Evolutionary conservation across 108 stramenopile species (phyloP).

Genomic region (Pinguiococcus pyrenoidosus): DNA sequence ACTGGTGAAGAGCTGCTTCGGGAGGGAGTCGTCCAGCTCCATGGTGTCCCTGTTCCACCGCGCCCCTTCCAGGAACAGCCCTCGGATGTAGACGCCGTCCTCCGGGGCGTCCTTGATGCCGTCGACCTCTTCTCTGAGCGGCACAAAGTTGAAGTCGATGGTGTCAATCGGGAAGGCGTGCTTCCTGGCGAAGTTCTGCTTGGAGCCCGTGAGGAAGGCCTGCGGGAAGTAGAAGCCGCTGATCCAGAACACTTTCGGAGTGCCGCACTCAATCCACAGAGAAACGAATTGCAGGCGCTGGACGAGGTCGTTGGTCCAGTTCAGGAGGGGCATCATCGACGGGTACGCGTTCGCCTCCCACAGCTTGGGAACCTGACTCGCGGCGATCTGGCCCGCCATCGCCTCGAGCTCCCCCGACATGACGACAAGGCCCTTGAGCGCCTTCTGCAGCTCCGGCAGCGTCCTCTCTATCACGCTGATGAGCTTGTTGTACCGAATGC

Average conservation of each 20-base stretch:
- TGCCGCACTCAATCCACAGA: slow-evolving; percentile 32
- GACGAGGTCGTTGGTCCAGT: slow-evolving; percentile 35
- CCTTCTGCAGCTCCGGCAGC: slow-evolving; percentile 33
- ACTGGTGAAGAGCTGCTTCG: slow-evolving; percentile 37
- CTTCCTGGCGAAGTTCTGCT: slow-evolving; percentile 42
- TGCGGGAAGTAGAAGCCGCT: slow-evolving; percentile 45
- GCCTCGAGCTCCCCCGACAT: slow-evolving; percentile 45
- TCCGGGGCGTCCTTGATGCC: not conserved
- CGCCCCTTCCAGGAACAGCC: slow-evolving; percentile 41
- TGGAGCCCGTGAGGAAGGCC: slow-evolving; percentile 42
- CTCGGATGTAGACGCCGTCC: slow-evolving; percentile 44
- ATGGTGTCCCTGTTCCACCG: slow-evolving; percentile 24
- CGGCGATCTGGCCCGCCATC: slow-evolving; percentile 25
- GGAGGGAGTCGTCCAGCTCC: slow-evolving; percentile 28
- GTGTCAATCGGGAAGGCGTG: slow-evolving; percentile 40
- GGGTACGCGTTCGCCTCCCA: slow-evolving; percentile 45
- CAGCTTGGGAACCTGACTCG: slow-evolving; percentile 28
- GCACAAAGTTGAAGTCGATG: slow-evolving; percentile 30
- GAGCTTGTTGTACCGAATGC: slow-evolving; percentile 42
- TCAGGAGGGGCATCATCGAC: slow-evolving; percentile 30
- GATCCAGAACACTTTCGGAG: slow-evolving; percentile 40
- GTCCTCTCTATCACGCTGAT: slow-evolving; percentile 21
- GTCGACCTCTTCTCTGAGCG: slow-evolving; percentile 8
- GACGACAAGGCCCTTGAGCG: slow-evolving; percentile 44
- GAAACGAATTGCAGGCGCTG: slow-evolving; percentile 28